Percentiles rank a stretch among this genome's conserved stretches.
phyloP scores from a whole-genome alignment of 2,329 filamentous ascomycete species.

The Lithohypha guttulata region DNA sequence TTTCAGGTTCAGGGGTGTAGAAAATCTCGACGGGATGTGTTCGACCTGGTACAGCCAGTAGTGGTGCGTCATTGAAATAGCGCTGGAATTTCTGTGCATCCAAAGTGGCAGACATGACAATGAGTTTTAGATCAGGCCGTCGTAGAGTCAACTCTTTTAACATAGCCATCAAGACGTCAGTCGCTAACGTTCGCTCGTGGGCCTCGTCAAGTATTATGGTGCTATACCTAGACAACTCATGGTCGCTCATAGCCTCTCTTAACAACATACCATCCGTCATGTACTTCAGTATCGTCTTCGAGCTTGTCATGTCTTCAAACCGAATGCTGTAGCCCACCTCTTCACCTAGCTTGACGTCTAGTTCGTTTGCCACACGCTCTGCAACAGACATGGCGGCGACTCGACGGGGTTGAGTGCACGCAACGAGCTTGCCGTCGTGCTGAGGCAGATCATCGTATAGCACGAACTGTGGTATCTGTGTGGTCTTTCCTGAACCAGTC shows the following conservation, averaged over 20 bases:
- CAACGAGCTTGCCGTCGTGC: slow-evolving; percentile 74
- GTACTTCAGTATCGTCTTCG: slow-evolving; percentile 90
- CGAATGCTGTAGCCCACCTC: slow-evolving; percentile 98
- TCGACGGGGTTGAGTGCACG: slow-evolving; percentile 93
- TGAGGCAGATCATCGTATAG: slow-evolving; percentile 94
- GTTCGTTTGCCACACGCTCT: slow-evolving; percentile 92
- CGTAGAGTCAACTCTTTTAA: slow-evolving; percentile 79
- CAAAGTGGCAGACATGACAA: slow-evolving; percentile 97
- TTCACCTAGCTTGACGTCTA: slow-evolving; percentile 84
- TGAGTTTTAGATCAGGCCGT: slow-evolving; percentile 85
- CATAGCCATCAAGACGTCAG: slow-evolving; percentile 93
- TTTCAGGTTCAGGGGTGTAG: slow-evolving; percentile 91
- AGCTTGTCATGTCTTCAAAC: slow-evolving; percentile 88
- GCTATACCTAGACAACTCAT: slow-evolving; percentile 82
- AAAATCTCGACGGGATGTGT: slow-evolving; percentile 97
- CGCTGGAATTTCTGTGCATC: slow-evolving; percentile 97
- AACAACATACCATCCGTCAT: slow-evolving; percentile 99
- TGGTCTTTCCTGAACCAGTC: slow-evolving; percentile 98
- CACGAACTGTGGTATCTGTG: slow-evolving; percentile 97
- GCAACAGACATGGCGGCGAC: slow-evolving; percentile 98
- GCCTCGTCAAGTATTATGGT: slow-evolving; percentile 98
- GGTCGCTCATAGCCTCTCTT: slow-evolving; percentile 92
- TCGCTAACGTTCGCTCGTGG: slow-evolving; percentile 92
- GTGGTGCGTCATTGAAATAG: slow-evolving; percentile 89
- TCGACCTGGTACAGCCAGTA: slow-evolving; percentile 86